phyloP scores from a whole-genome alignment of 2,329 filamentous ascomycete genomes.

The Cladophialophora exuberans region DNA sequence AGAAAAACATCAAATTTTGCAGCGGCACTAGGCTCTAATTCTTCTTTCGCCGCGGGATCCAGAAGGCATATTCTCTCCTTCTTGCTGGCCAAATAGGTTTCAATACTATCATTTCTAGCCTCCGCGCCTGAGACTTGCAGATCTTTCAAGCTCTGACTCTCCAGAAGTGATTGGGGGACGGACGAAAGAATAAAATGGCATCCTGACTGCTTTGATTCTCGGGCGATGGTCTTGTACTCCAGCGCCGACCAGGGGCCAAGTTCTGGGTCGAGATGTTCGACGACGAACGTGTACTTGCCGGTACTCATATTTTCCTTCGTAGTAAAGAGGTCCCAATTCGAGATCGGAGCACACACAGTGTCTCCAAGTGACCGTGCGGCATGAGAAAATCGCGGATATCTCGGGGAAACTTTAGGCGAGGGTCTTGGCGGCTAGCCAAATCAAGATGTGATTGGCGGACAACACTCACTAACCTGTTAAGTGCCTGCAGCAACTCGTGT shows the following conservation, averaged over 20 bases:
- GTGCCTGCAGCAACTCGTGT: too few species aligned
- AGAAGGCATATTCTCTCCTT: slow-evolving; percentile 83
- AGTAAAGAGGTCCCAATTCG: too few species aligned
- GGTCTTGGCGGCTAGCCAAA: slow-evolving; percentile 4
- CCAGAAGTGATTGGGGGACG: slow-evolving; percentile 67
- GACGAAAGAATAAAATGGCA: slow-evolving; percentile 81
- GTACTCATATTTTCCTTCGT: slow-evolving; percentile 28
- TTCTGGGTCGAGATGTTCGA: slow-evolving; percentile 95
- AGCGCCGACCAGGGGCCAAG: slow-evolving; percentile 91
- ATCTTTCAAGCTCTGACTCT: slow-evolving; percentile 63
- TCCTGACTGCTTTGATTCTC: slow-evolving; percentile 70
- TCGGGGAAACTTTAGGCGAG: slow-evolving; percentile 5
- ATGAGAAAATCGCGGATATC: neutral
- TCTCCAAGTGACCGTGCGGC: neutral
- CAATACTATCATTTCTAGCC: slow-evolving; percentile 76
- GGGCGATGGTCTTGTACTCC: slow-evolving; percentile 86
- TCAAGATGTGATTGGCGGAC: neutral
- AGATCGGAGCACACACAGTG: too few species aligned
- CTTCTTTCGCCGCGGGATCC: slow-evolving; percentile 80
- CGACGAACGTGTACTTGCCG: slow-evolving; percentile 76
- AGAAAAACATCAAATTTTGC: slow-evolving; percentile 85
- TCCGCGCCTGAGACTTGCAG: slow-evolving; percentile 64
- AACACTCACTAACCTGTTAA: too few species aligned
- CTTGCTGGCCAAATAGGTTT: slow-evolving; percentile 73
- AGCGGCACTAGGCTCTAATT: slow-evolving; percentile 81